These are phyloP conservation scores for Allium cepa DNA, from an alignment of 106 monocot species.

Conservation along the genomic window DNA sequence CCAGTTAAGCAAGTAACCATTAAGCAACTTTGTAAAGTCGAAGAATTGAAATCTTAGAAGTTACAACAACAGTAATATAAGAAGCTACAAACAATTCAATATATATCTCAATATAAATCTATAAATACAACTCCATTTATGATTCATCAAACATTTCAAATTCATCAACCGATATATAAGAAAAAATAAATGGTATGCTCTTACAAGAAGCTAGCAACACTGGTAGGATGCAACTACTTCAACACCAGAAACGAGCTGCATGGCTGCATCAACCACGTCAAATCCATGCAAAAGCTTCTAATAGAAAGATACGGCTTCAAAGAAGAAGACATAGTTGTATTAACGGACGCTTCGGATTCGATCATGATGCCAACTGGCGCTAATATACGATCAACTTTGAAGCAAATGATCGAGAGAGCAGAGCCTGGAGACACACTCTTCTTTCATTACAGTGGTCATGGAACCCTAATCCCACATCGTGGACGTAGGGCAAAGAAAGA, in stretches of 20 bases:
- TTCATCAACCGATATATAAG: too few species aligned
- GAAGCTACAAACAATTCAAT: too few species aligned
- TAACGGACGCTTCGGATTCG: slow-evolving; percentile 36
- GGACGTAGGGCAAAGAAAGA: slow-evolving; percentile 16
- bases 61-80: too few species aligned
- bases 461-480: slow-evolving; percentile 43
- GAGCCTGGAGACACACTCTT: slow-evolving; percentile 55
- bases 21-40: too few species aligned
- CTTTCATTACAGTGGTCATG: slow-evolving; percentile 92
- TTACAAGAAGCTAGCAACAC: slow-evolving; percentile 42
- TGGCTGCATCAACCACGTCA: slow-evolving; percentile 79
- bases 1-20: too few species aligned
- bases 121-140: too few species aligned
- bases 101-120: too few species aligned
- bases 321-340: neutral
- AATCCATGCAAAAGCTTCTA: slow-evolving; percentile 38
- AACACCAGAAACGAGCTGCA: slow-evolving; percentile 39
- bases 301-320: slow-evolving; percentile 55
- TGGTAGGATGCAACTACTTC: slow-evolving; percentile 77
- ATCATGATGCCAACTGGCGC: slow-evolving; percentile 42
- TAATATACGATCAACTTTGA: slow-evolving; percentile 39
- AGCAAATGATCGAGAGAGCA: slow-evolving; percentile 34
- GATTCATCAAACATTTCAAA: too few species aligned
- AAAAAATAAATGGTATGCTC: slow-evolving; percentile 22
- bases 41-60: too few species aligned